Evolutionary conservation across 2,329 filamentous ascomycete genomes (phyloP).

Genomic region (Alternaria postmessia): DNA sequence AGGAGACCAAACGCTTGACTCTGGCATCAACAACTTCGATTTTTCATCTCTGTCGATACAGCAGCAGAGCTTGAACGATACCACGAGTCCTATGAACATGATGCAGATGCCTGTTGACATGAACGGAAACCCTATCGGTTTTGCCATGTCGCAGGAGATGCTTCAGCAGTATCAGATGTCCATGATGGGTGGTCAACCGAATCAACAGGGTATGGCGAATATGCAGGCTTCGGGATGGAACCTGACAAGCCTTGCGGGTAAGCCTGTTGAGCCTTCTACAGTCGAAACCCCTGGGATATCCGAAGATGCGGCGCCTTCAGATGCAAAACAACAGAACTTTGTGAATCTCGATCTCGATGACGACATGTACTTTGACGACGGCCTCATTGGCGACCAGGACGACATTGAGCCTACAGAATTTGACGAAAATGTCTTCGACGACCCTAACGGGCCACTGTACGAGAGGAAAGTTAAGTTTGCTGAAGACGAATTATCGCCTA

Average conservation of each 20-base stretch:
- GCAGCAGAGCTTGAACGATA: constrained; percentile 25
- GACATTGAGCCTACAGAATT: constrained; percentile 64
- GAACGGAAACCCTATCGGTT: constrained; percentile 45
- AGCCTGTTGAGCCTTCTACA: constrained; percentile 11
- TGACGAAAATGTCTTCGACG: constrained; percentile 77
- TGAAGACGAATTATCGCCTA: constrained; percentile 23
- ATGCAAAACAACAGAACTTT: constrained; percentile 18
- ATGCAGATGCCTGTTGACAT: constrained; percentile 39
- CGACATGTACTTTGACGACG: constrained; percentile 76
- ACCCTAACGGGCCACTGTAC: constrained; percentile 52
- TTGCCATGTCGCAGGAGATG: constrained; percentile 41
- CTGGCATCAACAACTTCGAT: constrained; percentile 43
- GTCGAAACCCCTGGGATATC: constrained; percentile 20
- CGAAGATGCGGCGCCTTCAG: constrained; percentile 6
- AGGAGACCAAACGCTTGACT: constrained; percentile 37
- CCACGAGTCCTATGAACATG: constrained; percentile 24
- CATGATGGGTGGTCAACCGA: background rate
- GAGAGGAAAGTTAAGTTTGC: constrained; percentile 58
- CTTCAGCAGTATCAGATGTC: constrained; percentile 29
- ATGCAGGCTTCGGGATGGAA: constrained; percentile 24
- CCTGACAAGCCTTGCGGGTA: constrained; percentile 24
- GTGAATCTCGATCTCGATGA: constrained; percentile 47
- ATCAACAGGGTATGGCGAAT: background rate
- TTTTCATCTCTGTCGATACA: constrained; percentile 44
- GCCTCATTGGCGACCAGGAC: constrained; percentile 63